A percentile compares a stretch with the other conserved stretches of the same genome.
Evolutionary conservation across 2,329 filamentous ascomycete genomes (phyloP).

Genomic region (Ophiostoma sp.): DNA sequence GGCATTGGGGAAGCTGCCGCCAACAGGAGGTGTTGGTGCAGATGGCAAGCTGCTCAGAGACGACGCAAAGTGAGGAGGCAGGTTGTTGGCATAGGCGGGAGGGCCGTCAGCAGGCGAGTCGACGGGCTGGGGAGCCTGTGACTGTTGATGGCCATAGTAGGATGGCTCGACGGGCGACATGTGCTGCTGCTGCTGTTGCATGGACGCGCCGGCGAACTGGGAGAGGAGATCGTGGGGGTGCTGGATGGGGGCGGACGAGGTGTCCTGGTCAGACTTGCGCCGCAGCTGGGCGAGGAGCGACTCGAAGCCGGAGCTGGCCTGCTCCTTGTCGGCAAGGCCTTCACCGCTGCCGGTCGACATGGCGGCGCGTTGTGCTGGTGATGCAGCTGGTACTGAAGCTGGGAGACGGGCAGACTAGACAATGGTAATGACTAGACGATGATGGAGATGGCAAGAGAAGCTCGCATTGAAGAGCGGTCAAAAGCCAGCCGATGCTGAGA

Average conservation of each 20-base stretch:
- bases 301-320: conserved; percentile 36
- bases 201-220: conserved; percentile 27
- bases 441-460: background rate
- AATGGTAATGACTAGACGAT: background rate
- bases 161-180: conserved; percentile 27
- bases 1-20: conserved; percentile 37
- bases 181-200: conserved; percentile 17
- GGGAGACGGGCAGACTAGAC: background rate
- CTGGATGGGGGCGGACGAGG: conserved; percentile 27
- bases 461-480: conserved; percentile 8
- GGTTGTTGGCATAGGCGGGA: conserved; percentile 21
- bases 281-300: conserved; percentile 41
- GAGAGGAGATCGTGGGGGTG: conserved; percentile 33
- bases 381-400: background rate
- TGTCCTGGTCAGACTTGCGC: conserved; percentile 33
- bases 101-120: conserved; percentile 31
- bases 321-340: conserved; percentile 25
- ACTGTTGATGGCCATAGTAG: conserved; percentile 29
- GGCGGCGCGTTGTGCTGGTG: background rate
- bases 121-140: conserved; percentile 23
- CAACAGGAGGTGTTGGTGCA: conserved; percentile 44
- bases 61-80: conserved; percentile 13
- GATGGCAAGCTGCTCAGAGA: conserved; percentile 36
- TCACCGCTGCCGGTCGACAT: conserved; percentile 26
- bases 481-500: background rate